Evolutionary conservation across 148 eudicot species (phyloP).

Genomic region (Camellia lanceoleosa): DNA sequence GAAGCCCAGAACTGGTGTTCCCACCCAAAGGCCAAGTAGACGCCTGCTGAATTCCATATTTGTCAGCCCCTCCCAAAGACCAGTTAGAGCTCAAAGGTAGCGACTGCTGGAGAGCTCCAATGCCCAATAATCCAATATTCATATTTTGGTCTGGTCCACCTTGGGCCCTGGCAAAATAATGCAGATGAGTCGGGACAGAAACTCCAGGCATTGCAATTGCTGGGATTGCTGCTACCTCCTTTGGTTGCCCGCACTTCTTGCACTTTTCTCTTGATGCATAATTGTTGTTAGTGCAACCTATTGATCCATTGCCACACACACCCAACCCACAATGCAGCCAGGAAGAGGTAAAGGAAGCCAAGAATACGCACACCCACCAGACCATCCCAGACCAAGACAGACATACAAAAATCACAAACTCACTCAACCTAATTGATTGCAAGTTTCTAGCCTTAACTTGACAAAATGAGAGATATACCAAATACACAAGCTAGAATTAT

Average conservation of each 20-base stretch:
- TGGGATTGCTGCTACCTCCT: conserved; percentile 81
- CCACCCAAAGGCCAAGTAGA: conserved; percentile 36
- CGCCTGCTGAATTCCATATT: conserved; percentile 32
- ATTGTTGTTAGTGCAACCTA: conserved; percentile 98
- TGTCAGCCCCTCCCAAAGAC: conserved; percentile 40
- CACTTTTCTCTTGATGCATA: conserved; percentile 93
- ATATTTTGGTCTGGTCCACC: conserved; percentile 46
- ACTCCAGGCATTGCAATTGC: conserved; percentile 67
- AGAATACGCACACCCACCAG: conserved; percentile 67
- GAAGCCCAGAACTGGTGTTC: conserved; percentile 25
- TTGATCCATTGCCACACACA: conserved; percentile 68
- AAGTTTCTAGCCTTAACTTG: conserved; percentile 15
- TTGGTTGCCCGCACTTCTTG: conserved; percentile 82
- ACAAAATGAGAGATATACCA: neutral
- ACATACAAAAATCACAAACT: conserved; percentile 52
- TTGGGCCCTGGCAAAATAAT: conserved; percentile 54
- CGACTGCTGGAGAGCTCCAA: conserved; percentile 40
- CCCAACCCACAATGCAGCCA: conserved; percentile 69
- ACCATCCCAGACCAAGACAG: conserved; percentile 46
- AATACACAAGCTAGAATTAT: too few species aligned
- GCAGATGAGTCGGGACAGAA: conserved; percentile 46
- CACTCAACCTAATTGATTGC: conserved; percentile 46
- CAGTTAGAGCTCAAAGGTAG: conserved; percentile 45
- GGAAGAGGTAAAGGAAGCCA: conserved; percentile 54
- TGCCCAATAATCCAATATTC: conserved; percentile 34